Evolutionary conservation across 176 grass and related monocot species (phyloP), one percentile per base, ranked within the genome.

Genomic region (Zizania latifolia): DNA sequence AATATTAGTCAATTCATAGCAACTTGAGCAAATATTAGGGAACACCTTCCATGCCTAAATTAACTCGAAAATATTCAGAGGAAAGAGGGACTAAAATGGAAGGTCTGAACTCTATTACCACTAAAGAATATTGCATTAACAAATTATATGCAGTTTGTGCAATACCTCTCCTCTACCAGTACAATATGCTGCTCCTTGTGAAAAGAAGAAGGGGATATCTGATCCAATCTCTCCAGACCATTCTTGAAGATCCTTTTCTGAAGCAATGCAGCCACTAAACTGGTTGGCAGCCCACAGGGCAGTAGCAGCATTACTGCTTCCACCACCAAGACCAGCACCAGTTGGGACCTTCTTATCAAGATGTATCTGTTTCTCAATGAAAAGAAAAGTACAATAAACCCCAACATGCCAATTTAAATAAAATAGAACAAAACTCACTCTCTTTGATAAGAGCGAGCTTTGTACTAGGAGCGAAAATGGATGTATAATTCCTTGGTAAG

Each of bases 161-260:
- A 71, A 71, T 95, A 99, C 92, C 96, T 99, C 96, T 79, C 96
- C 96, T 61, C 96, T 83, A 38, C 89, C 89, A 17, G 96, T 99
- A 76, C 92, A 99, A 76, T 95, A 99, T 45, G 96, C 92, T 48
- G 89, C 92, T 72, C 96, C 96, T 58, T 67, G 82, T 53, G 96
- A 95, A 85, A 99, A 99, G 80, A 99, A 99, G 64, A 99, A 99
- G 26, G 92, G 92, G 6, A 95, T 78, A 92, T 99, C 96, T 76
- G 96, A 99, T 81, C 96, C 96, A 67, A 99, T 99, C 80, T 99
- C 96, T 79, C 84, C 79, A 78, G 96, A 95, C 96, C 96, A 99
- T 61, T 95, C 86, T 76, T 99, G 89, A 79, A 99, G 92, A 56
- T 99, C 92, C 62, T 86, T 85, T 85, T 99, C 96, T 68, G 96